Percentiles rank a stretch among this genome's conserved stretches.
Evolutionary conservation across 2,329 filamentous ascomycete species (phyloP).

Genomic region (Alternaria gansuensis): DNA sequence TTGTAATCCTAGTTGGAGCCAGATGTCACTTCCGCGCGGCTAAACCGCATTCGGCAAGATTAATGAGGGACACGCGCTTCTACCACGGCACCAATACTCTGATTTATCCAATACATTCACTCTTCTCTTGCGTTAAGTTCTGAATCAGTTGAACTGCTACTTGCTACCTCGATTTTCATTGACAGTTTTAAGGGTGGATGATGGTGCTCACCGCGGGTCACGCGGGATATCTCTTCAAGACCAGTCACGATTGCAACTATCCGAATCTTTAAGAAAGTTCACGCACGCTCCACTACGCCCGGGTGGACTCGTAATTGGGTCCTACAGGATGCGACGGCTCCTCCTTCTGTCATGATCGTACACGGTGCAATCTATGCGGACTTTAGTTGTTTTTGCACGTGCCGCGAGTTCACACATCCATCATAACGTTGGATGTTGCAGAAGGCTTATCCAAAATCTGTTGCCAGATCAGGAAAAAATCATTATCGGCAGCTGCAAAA

Average conservation of each 20-base stretch:
- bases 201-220: too few species aligned
- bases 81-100: background rate
- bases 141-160: too few species aligned
- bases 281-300: constrained; percentile 27
- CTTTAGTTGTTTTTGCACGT: too few species aligned
- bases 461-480: background rate
- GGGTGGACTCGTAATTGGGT: constrained; percentile 34
- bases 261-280: constrained; percentile 22
- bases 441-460: rapidly evolving
- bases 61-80: constrained; percentile 4
- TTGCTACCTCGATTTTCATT: too few species aligned
- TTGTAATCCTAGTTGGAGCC: constrained; percentile 37
- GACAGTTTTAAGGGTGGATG: too few species aligned
- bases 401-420: background rate
- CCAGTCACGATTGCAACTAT: background rate
- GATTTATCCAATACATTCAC: background rate
- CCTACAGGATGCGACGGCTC: constrained; percentile 26
- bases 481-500: background rate
- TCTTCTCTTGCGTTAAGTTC: background rate
- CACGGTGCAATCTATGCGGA: constrained; percentile 4
- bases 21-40: constrained; percentile 43
- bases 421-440: background rate
- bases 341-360: constrained; percentile 14
- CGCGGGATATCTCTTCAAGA: background rate
- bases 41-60: constrained; percentile 22